phyloP scores from a whole-genome alignment of 2,329 filamentous ascomycete genomes.

The Aspergillus ochraceoroseus region DNA sequence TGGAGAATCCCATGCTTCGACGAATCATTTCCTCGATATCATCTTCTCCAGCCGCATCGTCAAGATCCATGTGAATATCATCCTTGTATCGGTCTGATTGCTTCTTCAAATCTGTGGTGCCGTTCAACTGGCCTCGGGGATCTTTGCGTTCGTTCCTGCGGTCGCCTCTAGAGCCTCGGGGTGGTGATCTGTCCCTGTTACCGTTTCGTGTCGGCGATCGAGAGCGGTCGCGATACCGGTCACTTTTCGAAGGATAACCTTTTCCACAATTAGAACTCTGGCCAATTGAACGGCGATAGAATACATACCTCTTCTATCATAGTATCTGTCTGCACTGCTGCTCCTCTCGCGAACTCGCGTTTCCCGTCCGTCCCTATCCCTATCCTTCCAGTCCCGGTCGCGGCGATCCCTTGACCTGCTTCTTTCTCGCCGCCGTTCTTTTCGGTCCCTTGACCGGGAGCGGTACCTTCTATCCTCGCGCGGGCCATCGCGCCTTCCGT shows the following conservation, averaged over 20 bases:
- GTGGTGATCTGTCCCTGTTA: conserved; percentile 34
- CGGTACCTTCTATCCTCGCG: conserved; percentile 41
- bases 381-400: conserved; percentile 33
- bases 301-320: conserved; percentile 39
- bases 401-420: conserved; percentile 44
- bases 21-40: conserved; percentile 69
- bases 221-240: conserved; percentile 36
- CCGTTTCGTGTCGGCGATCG: conserved; percentile 38
- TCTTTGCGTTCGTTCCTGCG: conserved; percentile 33
- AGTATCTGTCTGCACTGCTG: conserved; percentile 37
- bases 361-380: conserved; percentile 36
- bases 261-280: conserved; percentile 4
- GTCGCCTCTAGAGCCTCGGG: conserved; percentile 34
- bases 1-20: conserved; percentile 83
- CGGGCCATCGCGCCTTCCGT: conserved; percentile 35
- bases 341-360: conserved; percentile 41
- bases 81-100: conserved; percentile 27
- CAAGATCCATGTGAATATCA: conserved; percentile 41
- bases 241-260: conserved; percentile 32
- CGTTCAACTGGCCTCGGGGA: conserved; percentile 24
- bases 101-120: conserved; percentile 21
- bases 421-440: conserved; percentile 40
- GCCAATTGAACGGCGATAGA: background rate
- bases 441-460: conserved; percentile 39
- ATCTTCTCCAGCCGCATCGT: conserved; percentile 53